Conservation (phyloP, 2,329 filamentous ascomycete species). For the Aspergillus jensenii region DNA sequence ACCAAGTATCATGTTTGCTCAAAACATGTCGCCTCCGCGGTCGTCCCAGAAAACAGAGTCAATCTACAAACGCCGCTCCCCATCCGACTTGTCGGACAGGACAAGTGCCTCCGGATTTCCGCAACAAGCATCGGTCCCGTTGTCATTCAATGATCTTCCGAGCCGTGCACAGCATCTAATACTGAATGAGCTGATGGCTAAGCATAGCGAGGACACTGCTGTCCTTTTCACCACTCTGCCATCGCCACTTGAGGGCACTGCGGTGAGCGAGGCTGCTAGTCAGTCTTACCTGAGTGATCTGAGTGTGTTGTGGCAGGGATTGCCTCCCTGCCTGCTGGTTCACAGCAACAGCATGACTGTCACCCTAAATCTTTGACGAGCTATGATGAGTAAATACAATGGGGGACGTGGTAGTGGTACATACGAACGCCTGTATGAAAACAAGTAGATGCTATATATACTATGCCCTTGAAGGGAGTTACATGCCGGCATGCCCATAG, state of each 20-base stretch:
- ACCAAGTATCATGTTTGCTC: slow-evolving; percentile 74
- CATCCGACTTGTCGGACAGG: slow-evolving; percentile 21
- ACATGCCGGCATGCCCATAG: too few relatives aligned
- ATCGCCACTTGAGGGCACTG: slow-evolving; percentile 75
- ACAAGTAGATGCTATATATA: background rate
- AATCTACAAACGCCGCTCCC: slow-evolving; percentile 38
- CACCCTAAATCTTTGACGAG: slow-evolving; percentile 49
- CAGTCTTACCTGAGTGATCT: slow-evolving; percentile 74
- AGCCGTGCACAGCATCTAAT: slow-evolving; percentile 83
- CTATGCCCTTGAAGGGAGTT: background rate
- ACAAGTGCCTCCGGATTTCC: slow-evolving; percentile 49
- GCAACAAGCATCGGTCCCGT: slow-evolving; percentile 62
- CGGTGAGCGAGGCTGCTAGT: slow-evolving; percentile 67
- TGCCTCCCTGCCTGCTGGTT: slow-evolving; percentile 76
- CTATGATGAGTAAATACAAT: background rate
- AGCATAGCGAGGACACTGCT: slow-evolving; percentile 67
- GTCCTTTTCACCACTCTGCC: slow-evolving; percentile 83
- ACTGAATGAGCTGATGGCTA: slow-evolving; percentile 77
- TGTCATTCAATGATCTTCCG: slow-evolving; percentile 84
- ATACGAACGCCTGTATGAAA: background rate
- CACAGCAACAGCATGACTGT: slow-evolving; percentile 90
- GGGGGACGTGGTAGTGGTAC: background rate
- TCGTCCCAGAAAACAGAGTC: slow-evolving; percentile 30
- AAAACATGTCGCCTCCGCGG: slow-evolving; percentile 40
- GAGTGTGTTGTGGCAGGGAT: slow-evolving; percentile 72